phyloP scores from a whole-genome alignment of 2,329 filamentous ascomycete species.

The Fusarium solani-melongenae region DNA sequence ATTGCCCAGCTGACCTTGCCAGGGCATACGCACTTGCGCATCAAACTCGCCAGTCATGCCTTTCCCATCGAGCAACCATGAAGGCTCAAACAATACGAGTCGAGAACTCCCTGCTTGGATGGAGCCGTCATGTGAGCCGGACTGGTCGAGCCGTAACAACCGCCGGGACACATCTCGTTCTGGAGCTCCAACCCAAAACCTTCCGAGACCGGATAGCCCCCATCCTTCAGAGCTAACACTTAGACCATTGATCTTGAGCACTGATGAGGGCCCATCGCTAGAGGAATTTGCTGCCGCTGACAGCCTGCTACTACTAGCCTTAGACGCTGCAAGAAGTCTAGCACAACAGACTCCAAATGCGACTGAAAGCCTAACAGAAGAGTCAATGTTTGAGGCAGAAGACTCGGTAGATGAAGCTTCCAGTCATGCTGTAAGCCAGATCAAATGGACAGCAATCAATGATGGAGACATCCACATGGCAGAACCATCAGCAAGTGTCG shows the following conservation, averaged over 20 bases:
- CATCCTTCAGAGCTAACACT: neutral
- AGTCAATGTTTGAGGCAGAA: neutral
- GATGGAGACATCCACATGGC: neutral
- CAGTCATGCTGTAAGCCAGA: neutral
- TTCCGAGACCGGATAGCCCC: neutral
- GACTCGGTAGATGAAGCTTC: neutral
- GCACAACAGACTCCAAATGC: neutral
- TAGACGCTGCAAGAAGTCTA: neutral
- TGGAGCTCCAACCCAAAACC: neutral
- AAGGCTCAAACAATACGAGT: neutral
- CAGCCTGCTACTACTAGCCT: neutral
- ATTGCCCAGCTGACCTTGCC: neutral
- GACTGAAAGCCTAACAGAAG: neutral
- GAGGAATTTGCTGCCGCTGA: neutral
- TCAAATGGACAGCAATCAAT: neutral
- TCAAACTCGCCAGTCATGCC: neutral
- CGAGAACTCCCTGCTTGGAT: neutral
- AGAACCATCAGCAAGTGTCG: neutral
- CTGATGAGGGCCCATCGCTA: neutral
- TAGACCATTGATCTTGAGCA: neutral
- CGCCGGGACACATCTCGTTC: neutral
- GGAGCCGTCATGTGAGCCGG: neutral
- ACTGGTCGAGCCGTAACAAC: neutral
- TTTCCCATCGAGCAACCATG: neutral
- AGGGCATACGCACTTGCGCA: neutral